Conservation (phyloP, 768 basidiomycete species). For the Agaricus subrufescens region DNA sequence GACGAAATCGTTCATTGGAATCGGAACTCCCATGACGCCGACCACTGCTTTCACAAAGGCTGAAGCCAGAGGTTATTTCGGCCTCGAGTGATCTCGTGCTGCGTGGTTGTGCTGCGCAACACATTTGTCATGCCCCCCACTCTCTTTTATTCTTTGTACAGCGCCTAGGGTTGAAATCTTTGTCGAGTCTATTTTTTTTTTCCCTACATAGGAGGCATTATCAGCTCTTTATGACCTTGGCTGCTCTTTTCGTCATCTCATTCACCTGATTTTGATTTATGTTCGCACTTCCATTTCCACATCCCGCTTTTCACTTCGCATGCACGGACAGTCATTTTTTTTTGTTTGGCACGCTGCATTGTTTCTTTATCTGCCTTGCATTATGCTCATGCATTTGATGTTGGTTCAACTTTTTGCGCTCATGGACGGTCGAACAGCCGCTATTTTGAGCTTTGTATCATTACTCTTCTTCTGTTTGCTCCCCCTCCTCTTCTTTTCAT, state of each 20-base stretch:
- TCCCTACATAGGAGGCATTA: background rate
- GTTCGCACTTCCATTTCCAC: constrained; percentile 4
- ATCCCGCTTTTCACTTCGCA: constrained; percentile 3
- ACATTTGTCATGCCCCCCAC: background rate
- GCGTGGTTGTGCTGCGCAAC: background rate
- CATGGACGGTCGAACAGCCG: constrained; percentile 2
- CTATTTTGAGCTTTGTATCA: constrained; percentile 1
- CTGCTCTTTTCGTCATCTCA: background rate
- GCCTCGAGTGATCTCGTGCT: constrained; percentile 29
- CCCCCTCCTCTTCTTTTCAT: background rate
- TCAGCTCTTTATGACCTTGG: background rate
- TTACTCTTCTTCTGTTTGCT: constrained; percentile 1
- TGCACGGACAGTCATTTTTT: background rate
- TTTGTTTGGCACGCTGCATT: background rate
- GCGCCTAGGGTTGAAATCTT: background rate
- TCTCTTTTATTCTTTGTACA: background rate
- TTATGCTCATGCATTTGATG: constrained; percentile 3
- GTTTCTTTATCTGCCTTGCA: constrained; percentile 10
- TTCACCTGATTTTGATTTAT: background rate
- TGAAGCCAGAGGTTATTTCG: constrained; percentile 79
- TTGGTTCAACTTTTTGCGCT: constrained; percentile 3
- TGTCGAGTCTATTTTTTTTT: too few relatives aligned
- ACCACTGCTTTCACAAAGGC: constrained; percentile 82
- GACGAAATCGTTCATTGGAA: constrained; percentile 69
- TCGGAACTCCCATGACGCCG: constrained; percentile 64